These are phyloP conservation scores for Polyrhizophydium stewartii DNA, from an alignment of 371 early-diverging fungal species.

Conservation along the genomic window DNA sequence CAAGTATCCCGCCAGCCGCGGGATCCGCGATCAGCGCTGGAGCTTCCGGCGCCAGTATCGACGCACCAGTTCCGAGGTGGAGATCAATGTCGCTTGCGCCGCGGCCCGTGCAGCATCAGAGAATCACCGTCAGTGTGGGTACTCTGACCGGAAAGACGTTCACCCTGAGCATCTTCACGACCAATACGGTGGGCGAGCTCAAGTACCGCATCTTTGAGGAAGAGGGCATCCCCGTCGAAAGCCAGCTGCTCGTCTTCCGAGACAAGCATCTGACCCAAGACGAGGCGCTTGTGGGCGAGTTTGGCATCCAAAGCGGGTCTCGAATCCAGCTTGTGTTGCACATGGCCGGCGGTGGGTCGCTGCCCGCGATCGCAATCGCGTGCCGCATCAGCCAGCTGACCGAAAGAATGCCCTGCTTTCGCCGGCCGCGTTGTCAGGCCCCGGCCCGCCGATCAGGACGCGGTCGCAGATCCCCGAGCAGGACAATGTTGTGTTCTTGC, in stretches of 20 bases:
- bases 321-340: conserved; percentile 35
- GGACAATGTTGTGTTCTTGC: conserved; percentile 36
- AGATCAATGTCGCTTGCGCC: too few species aligned
- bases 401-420: too few species aligned
- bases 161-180: conserved; percentile 15
- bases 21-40: too few species aligned
- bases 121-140: conserved; percentile 21
- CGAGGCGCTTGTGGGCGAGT: conserved; percentile 12
- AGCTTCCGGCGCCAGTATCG: too few species aligned
- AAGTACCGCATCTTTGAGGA: conserved; percentile 31
- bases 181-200: conserved; percentile 32
- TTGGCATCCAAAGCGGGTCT: conserved; percentile 30
- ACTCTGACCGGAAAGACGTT: conserved; percentile 35
- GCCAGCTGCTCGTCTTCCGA: conserved; percentile 34
- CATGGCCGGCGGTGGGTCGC: conserved; percentile 38
- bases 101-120: too few species aligned
- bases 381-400: too few species aligned
- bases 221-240: conserved; percentile 28
- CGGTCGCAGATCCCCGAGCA: background rate
- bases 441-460: too few species aligned
- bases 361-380: too few species aligned
- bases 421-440: too few species aligned
- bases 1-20: too few species aligned
- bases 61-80: too few species aligned
- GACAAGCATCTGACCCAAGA: conserved; percentile 29